Evolutionary conservation across 2,329 filamentous ascomycete genomes (phyloP).

Genomic region (Clonostachys chloroleuca): DNA sequence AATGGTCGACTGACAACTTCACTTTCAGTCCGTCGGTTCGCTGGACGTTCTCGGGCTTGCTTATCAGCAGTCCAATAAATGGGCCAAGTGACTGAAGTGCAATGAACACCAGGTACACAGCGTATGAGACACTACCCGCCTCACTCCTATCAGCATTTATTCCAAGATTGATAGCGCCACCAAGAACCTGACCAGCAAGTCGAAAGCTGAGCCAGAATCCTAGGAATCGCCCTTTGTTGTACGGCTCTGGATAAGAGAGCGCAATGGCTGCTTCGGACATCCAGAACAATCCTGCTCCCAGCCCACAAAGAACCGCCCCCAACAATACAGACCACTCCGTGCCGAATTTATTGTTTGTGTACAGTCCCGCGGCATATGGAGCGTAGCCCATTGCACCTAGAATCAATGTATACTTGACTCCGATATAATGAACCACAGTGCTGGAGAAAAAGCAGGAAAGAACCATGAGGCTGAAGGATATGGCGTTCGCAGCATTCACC

Average conservation of each 20-base stretch:
- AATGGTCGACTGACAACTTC: slow-evolving; percentile 45
- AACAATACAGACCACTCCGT: slow-evolving; percentile 47
- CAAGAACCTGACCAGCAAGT: slow-evolving; percentile 40
- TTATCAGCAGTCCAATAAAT: slow-evolving; percentile 54
- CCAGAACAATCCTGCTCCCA: slow-evolving; percentile 46
- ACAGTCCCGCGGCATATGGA: slow-evolving; percentile 39
- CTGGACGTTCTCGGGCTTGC: slow-evolving; percentile 51
- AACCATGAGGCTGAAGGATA: slow-evolving; percentile 39
- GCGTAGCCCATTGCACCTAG: slow-evolving; percentile 41
- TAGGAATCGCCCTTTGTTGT: slow-evolving; percentile 34
- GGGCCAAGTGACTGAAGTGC: slow-evolving; percentile 57
- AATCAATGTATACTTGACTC: slow-evolving; percentile 36
- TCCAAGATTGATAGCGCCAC: slow-evolving; percentile 37
- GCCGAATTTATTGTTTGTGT: slow-evolving; percentile 43
- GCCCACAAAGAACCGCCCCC: slow-evolving; percentile 39
- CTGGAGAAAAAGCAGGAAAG: slow-evolving; percentile 42
- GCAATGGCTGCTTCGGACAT: slow-evolving; percentile 43
- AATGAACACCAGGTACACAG: slow-evolving; percentile 62
- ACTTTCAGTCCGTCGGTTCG: slow-evolving; percentile 57
- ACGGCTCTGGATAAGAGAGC: slow-evolving; percentile 40
- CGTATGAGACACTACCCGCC: slow-evolving; percentile 58
- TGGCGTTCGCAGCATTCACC: slow-evolving; percentile 44
- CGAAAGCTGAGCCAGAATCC: slow-evolving; percentile 37
- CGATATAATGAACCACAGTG: slow-evolving; percentile 42
- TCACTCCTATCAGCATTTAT: slow-evolving; percentile 33